Conservation (phyloP, 257 asterid genomes). For the Fraxinus excelsior region DNA sequence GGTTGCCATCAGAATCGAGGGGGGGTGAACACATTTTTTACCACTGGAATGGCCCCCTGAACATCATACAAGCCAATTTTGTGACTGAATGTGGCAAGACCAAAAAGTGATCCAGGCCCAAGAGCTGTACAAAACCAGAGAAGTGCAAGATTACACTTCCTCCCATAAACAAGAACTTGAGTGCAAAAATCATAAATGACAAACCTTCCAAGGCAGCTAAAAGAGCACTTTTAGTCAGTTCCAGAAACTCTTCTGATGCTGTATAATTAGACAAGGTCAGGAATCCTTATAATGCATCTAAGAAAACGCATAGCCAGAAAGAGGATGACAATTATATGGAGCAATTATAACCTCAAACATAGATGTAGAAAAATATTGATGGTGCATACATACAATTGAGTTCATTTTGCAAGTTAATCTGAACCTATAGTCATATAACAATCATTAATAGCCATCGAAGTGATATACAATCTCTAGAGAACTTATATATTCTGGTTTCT, state of each 20-base stretch:
- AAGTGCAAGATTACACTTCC: conserved; percentile 26
- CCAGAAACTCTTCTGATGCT: conserved; percentile 98
- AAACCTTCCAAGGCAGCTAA: conserved; percentile 97
- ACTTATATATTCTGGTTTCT: too few relatives aligned
- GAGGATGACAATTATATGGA: conserved; percentile 3
- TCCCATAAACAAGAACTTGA: conserved; percentile 12
- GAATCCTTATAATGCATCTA: conserved; percentile 19
- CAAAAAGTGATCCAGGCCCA: conserved; percentile 96
- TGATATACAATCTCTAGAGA: conserved; percentile 13
- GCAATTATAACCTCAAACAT: conserved; percentile 4
- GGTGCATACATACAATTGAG: not conserved
- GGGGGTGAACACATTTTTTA: conserved; percentile 85
- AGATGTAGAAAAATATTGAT: conserved; percentile 14
- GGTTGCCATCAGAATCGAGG: conserved; percentile 68
- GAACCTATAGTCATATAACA: conserved; percentile 10
- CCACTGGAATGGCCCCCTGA: conserved; percentile 98
- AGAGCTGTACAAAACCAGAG: conserved; percentile 62
- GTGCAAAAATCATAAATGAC: conserved; percentile 25
- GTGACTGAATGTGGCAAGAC: conserved; percentile 96
- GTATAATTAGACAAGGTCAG: conserved; percentile 40
- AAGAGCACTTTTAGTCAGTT: conserved; percentile 93
- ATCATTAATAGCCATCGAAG: conserved; percentile 5
- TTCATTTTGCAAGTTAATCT: conserved; percentile 5
- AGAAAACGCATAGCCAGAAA: conserved; percentile 1
- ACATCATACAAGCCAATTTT: conserved; percentile 95